Conservation (phyloP, 2,329 filamentous ascomycete species). For the Stagonosporopsis vannaccii region DNA sequence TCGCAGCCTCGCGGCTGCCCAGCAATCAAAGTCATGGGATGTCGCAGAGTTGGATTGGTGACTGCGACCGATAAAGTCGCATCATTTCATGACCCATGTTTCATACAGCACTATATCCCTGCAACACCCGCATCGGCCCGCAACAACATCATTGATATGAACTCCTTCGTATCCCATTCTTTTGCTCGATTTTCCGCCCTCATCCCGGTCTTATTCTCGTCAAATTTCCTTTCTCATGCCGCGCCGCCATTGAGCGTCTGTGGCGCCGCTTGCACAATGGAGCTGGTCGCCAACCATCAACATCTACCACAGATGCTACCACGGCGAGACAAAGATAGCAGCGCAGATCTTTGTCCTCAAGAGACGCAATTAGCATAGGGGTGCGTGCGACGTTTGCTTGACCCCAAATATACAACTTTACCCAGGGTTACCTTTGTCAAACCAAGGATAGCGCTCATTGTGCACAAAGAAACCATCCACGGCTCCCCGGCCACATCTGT, state of each 20-base stretch:
- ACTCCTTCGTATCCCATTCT: constrained; percentile 18
- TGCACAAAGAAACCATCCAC: constrained; percentile 9
- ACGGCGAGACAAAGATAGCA: constrained; percentile 30
- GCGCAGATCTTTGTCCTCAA: constrained; percentile 24
- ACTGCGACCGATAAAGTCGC: constrained; percentile 42
- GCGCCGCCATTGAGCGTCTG: constrained; percentile 28
- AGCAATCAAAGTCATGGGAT: constrained; percentile 19
- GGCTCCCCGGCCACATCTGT: constrained; percentile 9
- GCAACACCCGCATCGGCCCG: constrained; percentile 23
- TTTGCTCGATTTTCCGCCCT: constrained; percentile 16
- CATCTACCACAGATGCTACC: constrained; percentile 36
- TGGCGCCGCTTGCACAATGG: constrained; percentile 39
- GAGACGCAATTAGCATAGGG: constrained; percentile 8
- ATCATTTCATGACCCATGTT: constrained; percentile 42
- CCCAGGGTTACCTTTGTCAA: constrained; percentile 7
- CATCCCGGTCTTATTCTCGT: constrained; percentile 17
- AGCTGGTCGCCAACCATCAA: constrained; percentile 28
- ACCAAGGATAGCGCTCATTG: constrained; percentile 8
- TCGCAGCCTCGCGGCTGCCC: constrained; percentile 10
- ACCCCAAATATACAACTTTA: constrained; percentile 1
- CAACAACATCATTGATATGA: constrained; percentile 31
- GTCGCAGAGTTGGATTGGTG: constrained; percentile 22
- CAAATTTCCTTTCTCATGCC: constrained; percentile 24
- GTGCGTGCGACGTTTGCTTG: constrained; percentile 7
- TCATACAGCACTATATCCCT: constrained; percentile 34